A percentile compares a stretch with the other conserved stretches of the same genome.
phyloP scores from a whole-genome alignment of 192 early-diverging fungal genomes.

The Coemansia sp. region DNA sequence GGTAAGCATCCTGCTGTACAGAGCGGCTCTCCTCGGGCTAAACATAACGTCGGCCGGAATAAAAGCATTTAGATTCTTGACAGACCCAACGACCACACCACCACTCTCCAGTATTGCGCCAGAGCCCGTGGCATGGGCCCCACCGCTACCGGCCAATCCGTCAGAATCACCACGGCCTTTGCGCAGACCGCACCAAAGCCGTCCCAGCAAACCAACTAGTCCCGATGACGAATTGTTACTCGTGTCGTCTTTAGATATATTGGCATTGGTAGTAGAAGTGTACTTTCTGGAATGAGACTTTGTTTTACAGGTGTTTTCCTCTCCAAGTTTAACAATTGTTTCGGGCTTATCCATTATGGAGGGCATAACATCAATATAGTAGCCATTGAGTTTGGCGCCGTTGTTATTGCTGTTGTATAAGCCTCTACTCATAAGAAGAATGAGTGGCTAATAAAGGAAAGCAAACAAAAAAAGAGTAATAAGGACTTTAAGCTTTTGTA shows the following conservation, averaged over 20 bases:
- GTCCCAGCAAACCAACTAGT: constrained; percentile 10
- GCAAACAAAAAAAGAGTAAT: not conserved
- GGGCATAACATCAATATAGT: constrained; percentile 28
- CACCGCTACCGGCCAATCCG: not conserved
- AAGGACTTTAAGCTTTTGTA: not conserved
- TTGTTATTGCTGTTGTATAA: not conserved
- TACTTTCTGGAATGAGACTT: not conserved
- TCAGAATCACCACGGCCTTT: not conserved
- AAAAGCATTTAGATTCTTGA: constrained; percentile 22
- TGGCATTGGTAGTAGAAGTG: not conserved
- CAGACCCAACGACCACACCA: constrained; percentile 19
- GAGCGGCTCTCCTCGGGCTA: constrained; percentile 20
- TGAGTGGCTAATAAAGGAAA: not conserved
- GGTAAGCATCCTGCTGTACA: constrained; percentile 37
- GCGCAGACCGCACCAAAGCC: constrained; percentile 29
- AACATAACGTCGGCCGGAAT: constrained; percentile 53
- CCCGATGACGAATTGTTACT: not conserved
- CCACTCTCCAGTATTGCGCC: constrained; percentile 26
- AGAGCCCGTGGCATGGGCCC: not conserved
- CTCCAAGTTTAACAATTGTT: constrained; percentile 6
- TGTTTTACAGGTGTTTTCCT: not conserved
- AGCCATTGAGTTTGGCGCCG: not conserved
- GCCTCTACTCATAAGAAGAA: constrained; percentile 13
- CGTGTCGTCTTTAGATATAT: not conserved
- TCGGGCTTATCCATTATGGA: constrained; percentile 19